Evolutionary conservation across 1,284 basidiomycete species (phyloP).

Genomic region (Rugosomyces carneus): DNA sequence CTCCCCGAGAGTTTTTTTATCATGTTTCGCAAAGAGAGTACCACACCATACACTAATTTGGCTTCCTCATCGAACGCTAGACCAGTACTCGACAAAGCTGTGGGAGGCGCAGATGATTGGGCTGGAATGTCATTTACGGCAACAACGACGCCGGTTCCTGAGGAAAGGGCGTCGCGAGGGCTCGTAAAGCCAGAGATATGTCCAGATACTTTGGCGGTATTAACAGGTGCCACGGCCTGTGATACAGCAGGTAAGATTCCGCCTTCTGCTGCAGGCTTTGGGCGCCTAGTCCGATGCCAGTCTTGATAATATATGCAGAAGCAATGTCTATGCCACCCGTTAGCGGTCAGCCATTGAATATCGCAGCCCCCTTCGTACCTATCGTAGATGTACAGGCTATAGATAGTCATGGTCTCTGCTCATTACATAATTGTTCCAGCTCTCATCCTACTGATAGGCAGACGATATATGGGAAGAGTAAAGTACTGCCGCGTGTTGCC

Average conservation of each 20-base stretch:
- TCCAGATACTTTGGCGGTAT: slow-evolving; percentile 26
- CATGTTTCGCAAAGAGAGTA: slow-evolving; percentile 91
- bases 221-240: slow-evolving; percentile 44
- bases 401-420: slow-evolving; percentile 64
- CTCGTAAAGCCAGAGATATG: slow-evolving; percentile 38
- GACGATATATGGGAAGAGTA: slow-evolving; percentile 56
- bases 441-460: slow-evolving; percentile 50
- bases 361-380: slow-evolving; percentile 42
- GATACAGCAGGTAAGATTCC: slow-evolving; percentile 74
- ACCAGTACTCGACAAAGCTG: slow-evolving; percentile 34
- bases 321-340: slow-evolving; percentile 61
- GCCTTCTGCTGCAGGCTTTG: slow-evolving; percentile 64
- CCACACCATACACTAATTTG: slow-evolving; percentile 95
- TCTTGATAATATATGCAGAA: slow-evolving; percentile 91
- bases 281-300: slow-evolving; percentile 78
- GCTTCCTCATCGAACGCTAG: slow-evolving; percentile 96
- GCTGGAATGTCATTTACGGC: slow-evolving; percentile 50
- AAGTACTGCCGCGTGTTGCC: slow-evolving; percentile 70
- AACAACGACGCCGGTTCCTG: slow-evolving; percentile 59
- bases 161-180: slow-evolving; percentile 58
- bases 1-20: slow-evolving; percentile 87
- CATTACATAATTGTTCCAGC: slow-evolving; percentile 10
- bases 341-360: slow-evolving; percentile 4
- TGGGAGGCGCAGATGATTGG: slow-evolving; percentile 29
- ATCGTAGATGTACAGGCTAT: slow-evolving; percentile 88